A percentile compares a stretch with the other conserved stretches of the same genome.
phyloP scores from a whole-genome alignment of 805 yeast genomes.

The Debaryomyces prosopidis region DNA sequence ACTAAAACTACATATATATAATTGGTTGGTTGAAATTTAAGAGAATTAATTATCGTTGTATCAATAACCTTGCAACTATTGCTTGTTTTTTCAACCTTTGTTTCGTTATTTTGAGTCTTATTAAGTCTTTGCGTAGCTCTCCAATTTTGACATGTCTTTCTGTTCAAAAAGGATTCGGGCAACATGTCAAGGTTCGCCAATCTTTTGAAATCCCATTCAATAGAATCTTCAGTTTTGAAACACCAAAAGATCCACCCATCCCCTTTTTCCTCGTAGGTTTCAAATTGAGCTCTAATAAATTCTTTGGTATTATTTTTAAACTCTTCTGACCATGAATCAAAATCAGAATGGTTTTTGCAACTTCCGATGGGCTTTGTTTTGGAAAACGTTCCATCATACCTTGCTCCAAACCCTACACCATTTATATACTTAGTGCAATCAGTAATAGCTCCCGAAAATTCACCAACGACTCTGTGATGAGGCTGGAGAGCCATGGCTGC shows the following conservation, averaged over 20 bases:
- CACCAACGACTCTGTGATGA: conserved; percentile 60
- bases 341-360: conserved; percentile 45
- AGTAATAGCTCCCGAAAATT: conserved; percentile 73
- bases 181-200: conserved; percentile 49
- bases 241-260: conserved; percentile 76
- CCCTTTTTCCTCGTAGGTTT: conserved; percentile 44
- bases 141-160: background rate
- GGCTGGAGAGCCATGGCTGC: conserved; percentile 32
- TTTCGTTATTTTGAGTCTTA: background rate
- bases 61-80: background rate
- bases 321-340: conserved; percentile 43
- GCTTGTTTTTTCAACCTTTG: background rate
- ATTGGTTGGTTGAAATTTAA: background rate
- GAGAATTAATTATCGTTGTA: background rate
- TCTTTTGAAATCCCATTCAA: conserved; percentile 66
- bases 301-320: conserved; percentile 49
- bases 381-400: conserved; percentile 52
- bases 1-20: background rate
- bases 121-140: background rate
- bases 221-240: conserved; percentile 63
- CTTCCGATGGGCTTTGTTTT: conserved; percentile 32
- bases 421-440: conserved; percentile 72
- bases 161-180: conserved; percentile 32
- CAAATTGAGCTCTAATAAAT: conserved; percentile 61
- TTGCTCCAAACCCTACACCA: conserved; percentile 65